A percentile compares a stretch with the other conserved stretches of the same genome.
Evolutionary conservation across 2,329 filamentous ascomycete genomes (phyloP).

Genomic region (Calonectria hawksworthii): DNA sequence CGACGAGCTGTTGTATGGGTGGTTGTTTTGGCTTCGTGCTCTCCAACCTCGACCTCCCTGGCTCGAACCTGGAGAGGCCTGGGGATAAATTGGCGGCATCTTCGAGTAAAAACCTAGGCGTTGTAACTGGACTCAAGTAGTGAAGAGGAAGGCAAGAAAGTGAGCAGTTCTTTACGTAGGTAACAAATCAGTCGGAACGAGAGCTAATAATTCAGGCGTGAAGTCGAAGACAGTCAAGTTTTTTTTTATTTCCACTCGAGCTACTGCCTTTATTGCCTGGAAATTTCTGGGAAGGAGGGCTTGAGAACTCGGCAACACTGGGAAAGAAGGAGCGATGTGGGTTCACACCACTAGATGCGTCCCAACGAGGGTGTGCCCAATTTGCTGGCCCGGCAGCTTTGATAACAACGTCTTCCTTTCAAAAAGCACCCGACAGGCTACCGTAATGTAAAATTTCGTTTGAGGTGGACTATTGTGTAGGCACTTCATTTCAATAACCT

Average conservation of each 20-base stretch:
- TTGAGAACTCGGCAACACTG: background rate
- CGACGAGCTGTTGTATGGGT: slow-evolving; percentile 21
- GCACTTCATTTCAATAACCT: background rate
- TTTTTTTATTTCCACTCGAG: background rate
- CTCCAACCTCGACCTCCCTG: slow-evolving; percentile 23
- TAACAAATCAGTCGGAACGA: background rate
- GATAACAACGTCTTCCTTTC: background rate
- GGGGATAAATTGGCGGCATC: slow-evolving; percentile 33
- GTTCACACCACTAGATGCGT: background rate
- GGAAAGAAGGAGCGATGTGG: slow-evolving; percentile 7
- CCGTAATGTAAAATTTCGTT: background rate
- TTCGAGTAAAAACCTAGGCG: too few relatives aligned
- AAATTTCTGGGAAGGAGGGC: background rate
- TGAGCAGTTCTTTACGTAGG: background rate
- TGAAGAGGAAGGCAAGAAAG: background rate
- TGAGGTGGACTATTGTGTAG: background rate
- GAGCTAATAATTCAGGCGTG: background rate
- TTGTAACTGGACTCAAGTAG: background rate
- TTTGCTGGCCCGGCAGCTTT: background rate
- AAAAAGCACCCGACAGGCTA: background rate
- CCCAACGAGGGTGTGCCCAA: background rate
- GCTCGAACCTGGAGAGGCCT: slow-evolving; percentile 22
- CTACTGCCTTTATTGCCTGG: background rate
- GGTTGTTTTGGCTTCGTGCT: slow-evolving; percentile 14
- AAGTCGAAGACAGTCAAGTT: too few relatives aligned